Percentiles rank a stretch among this genome's conserved stretches.
phyloP scores from a whole-genome alignment of 1,284 basidiomycete genomes.

The Tilletia walkeri region DNA sequence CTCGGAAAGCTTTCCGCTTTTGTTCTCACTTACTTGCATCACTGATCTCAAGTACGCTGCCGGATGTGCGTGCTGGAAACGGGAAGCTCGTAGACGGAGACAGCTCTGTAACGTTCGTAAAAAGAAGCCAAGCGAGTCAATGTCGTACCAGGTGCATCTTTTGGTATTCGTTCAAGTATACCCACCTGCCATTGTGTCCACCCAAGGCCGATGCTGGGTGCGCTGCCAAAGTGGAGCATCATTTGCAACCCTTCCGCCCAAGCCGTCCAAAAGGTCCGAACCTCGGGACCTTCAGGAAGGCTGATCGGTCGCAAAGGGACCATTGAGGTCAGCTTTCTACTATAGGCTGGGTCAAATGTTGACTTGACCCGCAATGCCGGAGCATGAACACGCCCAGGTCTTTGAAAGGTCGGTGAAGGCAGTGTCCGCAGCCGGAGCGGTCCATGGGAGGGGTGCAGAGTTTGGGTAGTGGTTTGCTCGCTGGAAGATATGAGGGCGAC shows the following conservation, averaged over 20 bases:
- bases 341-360: constrained; percentile 70
- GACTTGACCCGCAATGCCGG: constrained; percentile 62
- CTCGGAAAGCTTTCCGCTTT: too few species aligned
- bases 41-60: constrained; percentile 1
- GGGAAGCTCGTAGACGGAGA: constrained; percentile 5
- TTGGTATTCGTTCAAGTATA: not conserved
- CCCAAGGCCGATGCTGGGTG: not conserved
- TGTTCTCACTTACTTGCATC: not conserved
- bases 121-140: not conserved
- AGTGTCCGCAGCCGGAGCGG: too few species aligned
- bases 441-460: too few species aligned
- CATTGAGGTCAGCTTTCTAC: constrained; percentile 68
- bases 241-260: constrained; percentile 49
- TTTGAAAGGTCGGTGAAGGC: not conserved
- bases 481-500: not conserved
- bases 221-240: not conserved
- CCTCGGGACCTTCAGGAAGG: constrained; percentile 61
- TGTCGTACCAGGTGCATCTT: too few species aligned
- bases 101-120: constrained; percentile 17
- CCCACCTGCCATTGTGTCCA: constrained; percentile 15
- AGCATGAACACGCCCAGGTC: constrained; percentile 18
- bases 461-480: too few species aligned
- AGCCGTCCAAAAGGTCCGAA: constrained; percentile 62
- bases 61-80: not conserved
- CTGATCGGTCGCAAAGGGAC: constrained; percentile 70